Conservation (phyloP, 1,284 basidiomycete species). For the Microbotryum silenes-acaulis region DNA sequence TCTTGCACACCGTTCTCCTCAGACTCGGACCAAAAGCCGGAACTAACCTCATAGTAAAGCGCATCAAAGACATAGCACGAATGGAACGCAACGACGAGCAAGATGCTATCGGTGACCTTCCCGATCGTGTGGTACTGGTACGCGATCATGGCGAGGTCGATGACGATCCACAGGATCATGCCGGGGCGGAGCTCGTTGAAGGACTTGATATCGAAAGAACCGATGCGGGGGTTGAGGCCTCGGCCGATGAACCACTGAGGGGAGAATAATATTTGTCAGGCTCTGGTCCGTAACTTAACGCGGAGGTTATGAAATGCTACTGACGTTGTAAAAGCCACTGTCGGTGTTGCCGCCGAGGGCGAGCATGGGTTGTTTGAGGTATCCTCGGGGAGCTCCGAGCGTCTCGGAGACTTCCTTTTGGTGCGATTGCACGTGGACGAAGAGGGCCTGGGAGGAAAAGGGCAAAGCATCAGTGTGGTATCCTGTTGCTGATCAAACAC, state of each 20-base stretch:
- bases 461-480: no score
- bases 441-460: conserved; percentile 46
- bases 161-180: conserved; percentile 85
- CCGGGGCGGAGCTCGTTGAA: conserved; percentile 94
- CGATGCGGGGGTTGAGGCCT: conserved; percentile 80
- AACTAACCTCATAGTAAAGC: conserved; percentile 74
- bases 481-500: no score
- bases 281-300: no score
- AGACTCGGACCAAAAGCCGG: not conserved
- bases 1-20: not conserved
- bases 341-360: conserved; percentile 89
- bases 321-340: conserved; percentile 80
- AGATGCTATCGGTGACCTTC: conserved; percentile 79
- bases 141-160: conserved; percentile 86
- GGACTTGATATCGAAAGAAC: conserved; percentile 87
- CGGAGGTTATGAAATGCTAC: conserved; percentile 33
- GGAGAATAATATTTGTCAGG: no score
- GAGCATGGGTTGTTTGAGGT: conserved; percentile 48
- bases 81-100: conserved; percentile 80
- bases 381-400: not conserved
- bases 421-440: conserved; percentile 69
- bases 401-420: conserved; percentile 39
- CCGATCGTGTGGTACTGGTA: conserved; percentile 74
- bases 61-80: conserved; percentile 78
- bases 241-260: conserved; percentile 90